Percentiles rank a stretch among this genome's conserved stretches.
phyloP scores from a whole-genome alignment of 2,329 filamentous ascomycete genomes.

The Diaporthe ilicicola region DNA sequence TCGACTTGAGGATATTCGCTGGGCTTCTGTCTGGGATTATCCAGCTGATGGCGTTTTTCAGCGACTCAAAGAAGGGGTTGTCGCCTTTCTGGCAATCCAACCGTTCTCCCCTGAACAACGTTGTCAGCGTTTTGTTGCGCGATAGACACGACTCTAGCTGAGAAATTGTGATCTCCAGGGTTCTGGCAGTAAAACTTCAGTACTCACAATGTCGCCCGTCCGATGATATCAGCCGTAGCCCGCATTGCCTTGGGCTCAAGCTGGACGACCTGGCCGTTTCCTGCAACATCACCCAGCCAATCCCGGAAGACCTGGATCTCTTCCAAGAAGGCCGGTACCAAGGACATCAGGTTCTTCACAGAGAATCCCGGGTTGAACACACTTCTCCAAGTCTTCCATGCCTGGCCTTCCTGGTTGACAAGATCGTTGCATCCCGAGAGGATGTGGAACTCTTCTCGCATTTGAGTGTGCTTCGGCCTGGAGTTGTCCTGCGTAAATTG shows the following conservation, averaged over 20 bases:
- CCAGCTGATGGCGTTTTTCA: conserved; percentile 34
- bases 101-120: conserved; percentile 24
- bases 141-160: background rate
- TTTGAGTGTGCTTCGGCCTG: conserved; percentile 43
- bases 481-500: conserved; percentile 47
- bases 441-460: conserved; percentile 40
- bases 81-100: conserved; percentile 31
- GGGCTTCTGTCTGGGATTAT: conserved; percentile 28
- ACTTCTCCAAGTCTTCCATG: conserved; percentile 47
- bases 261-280: conserved; percentile 4
- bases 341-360: conserved; percentile 44
- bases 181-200: too few relatives aligned
- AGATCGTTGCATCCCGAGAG: conserved; percentile 45
- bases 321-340: conserved; percentile 40
- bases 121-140: background rate
- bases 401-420: conserved; percentile 46
- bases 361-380: conserved; percentile 51
- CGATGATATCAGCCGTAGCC: conserved; percentile 37
- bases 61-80: conserved; percentile 30
- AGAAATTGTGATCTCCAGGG: background rate
- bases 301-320: conserved; percentile 32
- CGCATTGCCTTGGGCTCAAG: conserved; percentile 24
- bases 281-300: conserved; percentile 1
- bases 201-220: conserved; percentile 42
- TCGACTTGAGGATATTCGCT: conserved; percentile 18